These are phyloP conservation scores for Geoglossum glabrum DNA, from an alignment of 495 filamentous ascomycete genomes.

Conservation along the genomic window DNA sequence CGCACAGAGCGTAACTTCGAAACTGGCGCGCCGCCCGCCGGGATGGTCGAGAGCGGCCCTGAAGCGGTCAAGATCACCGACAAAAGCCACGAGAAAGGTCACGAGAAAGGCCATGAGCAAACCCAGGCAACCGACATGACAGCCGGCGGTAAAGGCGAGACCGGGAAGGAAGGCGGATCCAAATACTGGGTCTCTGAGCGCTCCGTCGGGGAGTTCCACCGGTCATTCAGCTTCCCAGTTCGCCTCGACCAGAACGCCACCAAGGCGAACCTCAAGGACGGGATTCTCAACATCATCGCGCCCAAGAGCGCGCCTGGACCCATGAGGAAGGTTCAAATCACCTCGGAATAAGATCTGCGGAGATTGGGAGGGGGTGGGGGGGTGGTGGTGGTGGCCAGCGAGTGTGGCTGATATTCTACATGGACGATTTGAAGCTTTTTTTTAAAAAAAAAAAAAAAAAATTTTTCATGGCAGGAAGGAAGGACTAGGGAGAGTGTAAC, in stretches of 20 bases:
- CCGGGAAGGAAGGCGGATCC: constrained; percentile 16
- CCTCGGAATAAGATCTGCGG: neutral
- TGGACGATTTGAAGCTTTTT: no score
- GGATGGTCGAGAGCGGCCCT: neutral
- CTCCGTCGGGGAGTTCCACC: constrained; percentile 56
- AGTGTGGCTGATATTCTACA: no score
- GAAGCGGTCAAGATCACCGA: constrained; percentile 11
- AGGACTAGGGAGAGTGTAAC: no score
- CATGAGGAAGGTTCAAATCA: constrained; percentile 32
- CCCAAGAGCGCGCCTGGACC: constrained; percentile 47
- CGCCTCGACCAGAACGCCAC: constrained; percentile 61
- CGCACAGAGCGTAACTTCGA: constrained; percentile 34
- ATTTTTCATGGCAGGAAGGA: no score
- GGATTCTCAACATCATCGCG: constrained; percentile 48
- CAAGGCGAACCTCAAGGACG: constrained; percentile 53
- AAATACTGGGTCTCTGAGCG: constrained; percentile 74
- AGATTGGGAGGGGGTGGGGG: neutral
- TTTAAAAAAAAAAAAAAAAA: no score
- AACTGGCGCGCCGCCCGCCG: neutral
- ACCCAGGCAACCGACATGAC: no score
- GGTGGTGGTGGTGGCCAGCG: no score
- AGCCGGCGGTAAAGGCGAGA: neutral
- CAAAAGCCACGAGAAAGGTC: constrained; percentile 11
- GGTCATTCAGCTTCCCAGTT: constrained; percentile 56
- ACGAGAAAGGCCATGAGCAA: no score